Evolutionary conservation across 2,329 filamentous ascomycete species (phyloP).

Genomic region (Aspergillus proliferans): DNA sequence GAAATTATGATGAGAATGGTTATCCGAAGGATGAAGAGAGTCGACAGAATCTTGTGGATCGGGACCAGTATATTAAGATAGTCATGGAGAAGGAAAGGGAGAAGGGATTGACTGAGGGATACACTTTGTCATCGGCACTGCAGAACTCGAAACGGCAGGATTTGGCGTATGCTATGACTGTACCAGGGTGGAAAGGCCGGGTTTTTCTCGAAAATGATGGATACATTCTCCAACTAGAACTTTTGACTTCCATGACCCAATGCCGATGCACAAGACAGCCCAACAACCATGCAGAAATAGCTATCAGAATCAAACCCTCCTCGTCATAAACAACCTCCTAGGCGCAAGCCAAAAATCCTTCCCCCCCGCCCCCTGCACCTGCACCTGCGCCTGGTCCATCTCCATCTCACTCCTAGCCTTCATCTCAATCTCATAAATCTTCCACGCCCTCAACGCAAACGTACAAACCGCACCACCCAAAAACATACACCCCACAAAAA

Average conservation of each 20-base stretch:
- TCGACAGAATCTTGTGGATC: neutral
- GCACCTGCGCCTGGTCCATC: slow-evolving; percentile 3
- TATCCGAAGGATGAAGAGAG: slow-evolving; percentile 1
- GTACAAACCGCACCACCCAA: slow-evolving; percentile 48
- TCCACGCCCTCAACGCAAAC: slow-evolving; percentile 37
- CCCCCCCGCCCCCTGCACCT: neutral
- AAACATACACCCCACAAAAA: slow-evolving; percentile 59
- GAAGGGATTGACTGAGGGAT: slow-evolving; percentile 2
- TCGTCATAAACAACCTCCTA: neutral
- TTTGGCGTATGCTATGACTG: slow-evolving; percentile 4
- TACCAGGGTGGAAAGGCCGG: slow-evolving; percentile 4
- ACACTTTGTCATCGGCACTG: slow-evolving; percentile 3
- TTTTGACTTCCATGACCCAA: no score
- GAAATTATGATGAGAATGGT: slow-evolving; percentile 5
- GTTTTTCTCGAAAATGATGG: slow-evolving; percentile 4
- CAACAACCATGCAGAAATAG: no score
- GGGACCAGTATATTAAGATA: slow-evolving; percentile 1
- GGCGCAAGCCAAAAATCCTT: neutral
- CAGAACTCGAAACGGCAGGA: slow-evolving; percentile 1
- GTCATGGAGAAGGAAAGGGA: slow-evolving; percentile 3
- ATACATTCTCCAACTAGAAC: neutral
- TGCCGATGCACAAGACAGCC: no score
- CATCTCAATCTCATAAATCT: slow-evolving; percentile 27
- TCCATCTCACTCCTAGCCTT: slow-evolving; percentile 2
- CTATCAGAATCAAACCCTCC: neutral